A percentile compares a stretch with the other conserved stretches of the same genome.
These are phyloP conservation scores for Centella asiatica DNA, from an alignment of 129 eudicot genomes.

Conservation along the genomic window DNA sequence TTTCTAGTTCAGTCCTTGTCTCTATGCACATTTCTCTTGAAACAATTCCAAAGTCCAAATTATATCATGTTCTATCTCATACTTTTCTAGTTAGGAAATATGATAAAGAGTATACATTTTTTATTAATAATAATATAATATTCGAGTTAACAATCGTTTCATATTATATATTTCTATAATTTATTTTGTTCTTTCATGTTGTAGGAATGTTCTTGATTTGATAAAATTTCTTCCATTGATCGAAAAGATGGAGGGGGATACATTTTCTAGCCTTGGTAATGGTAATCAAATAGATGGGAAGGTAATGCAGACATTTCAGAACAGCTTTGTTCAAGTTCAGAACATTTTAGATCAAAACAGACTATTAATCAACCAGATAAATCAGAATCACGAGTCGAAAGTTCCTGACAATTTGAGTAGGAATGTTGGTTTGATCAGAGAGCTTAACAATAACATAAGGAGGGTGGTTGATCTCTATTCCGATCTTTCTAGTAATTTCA, in stretches of 20 bases:
- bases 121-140: too few relatives aligned
- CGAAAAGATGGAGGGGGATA: constrained; percentile 53
- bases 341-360: constrained; percentile 71
- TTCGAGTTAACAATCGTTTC: too few relatives aligned
- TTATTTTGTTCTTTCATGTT: not conserved
- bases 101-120: constrained; percentile 19
- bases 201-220: constrained; percentile 32
- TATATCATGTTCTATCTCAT: constrained; percentile 40
- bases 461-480: constrained; percentile 71
- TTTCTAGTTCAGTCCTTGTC: constrained; percentile 46
- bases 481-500: constrained; percentile 51
- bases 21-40: constrained; percentile 28
- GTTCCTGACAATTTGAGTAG: constrained; percentile 55
- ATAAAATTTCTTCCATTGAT: constrained; percentile 11
- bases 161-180: not conserved
- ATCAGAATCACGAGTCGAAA: constrained; percentile 74
- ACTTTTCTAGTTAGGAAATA: constrained; percentile 16
- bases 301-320: constrained; percentile 69
- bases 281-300: constrained; percentile 62
- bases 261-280: constrained; percentile 43
- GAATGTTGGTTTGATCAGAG: constrained; percentile 73
- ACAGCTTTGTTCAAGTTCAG: constrained; percentile 75
- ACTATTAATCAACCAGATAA: constrained; percentile 61
- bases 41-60: constrained; percentile 32
- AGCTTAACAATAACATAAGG: constrained; percentile 74